Evolutionary conservation across 306 rosid genomes (phyloP).

Genomic region (Dalbergia cochinchinensis): DNA sequence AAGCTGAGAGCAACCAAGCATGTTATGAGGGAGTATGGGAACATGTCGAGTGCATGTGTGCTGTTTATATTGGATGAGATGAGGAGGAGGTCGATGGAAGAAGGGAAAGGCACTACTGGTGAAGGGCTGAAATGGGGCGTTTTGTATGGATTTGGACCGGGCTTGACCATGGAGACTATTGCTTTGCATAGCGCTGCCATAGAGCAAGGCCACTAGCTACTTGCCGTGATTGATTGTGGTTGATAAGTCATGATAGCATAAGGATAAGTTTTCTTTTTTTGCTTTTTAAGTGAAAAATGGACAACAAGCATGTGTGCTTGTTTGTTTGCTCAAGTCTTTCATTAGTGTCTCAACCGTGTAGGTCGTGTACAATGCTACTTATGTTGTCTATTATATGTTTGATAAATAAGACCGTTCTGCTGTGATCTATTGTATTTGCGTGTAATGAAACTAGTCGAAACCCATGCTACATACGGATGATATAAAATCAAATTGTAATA

Average conservation of each 20-base stretch:
- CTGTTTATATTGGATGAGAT: slow-evolving; percentile 48
- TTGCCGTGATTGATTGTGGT: background rate
- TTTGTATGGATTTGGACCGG: slow-evolving; percentile 42
- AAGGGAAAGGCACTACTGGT: slow-evolving; percentile 48
- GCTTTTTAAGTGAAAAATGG: background rate
- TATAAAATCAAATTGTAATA: too few relatives aligned
- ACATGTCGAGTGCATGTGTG: slow-evolving; percentile 53
- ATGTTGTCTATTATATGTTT: background rate
- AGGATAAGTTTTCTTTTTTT: too few relatives aligned
- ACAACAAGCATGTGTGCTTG: background rate
- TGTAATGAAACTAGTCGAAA: too few relatives aligned
- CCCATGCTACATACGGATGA: too few relatives aligned
- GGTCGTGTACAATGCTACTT: background rate
- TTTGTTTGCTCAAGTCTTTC: background rate
- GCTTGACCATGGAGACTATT: slow-evolving; percentile 46
- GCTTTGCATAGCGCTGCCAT: slow-evolving; percentile 40
- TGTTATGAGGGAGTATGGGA: slow-evolving; percentile 49
- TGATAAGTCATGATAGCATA: too few relatives aligned
- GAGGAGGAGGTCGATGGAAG: slow-evolving; percentile 43
- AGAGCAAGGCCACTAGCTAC: background rate
- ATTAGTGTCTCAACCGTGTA: background rate
- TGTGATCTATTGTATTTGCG: too few relatives aligned
- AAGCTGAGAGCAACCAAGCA: slow-evolving; percentile 49
- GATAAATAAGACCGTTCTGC: too few relatives aligned
- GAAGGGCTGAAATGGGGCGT: slow-evolving; percentile 57